Evolutionary conservation across 441 rosid genomes (phyloP).

Genomic region (Adansonia madagascariensis): DNA sequence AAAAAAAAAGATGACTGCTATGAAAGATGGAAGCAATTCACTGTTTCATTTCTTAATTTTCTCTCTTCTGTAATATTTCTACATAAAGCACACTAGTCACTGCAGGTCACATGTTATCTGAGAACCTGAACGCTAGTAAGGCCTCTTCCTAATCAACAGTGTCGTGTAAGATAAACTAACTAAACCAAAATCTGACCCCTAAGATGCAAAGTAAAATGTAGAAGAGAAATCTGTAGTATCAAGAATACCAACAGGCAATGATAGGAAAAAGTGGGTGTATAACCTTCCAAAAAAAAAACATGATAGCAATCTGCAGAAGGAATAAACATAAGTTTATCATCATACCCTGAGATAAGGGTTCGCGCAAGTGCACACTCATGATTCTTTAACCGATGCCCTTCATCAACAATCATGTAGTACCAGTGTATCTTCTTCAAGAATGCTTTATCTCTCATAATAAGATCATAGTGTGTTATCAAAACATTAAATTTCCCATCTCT

Average conservation of each 20-base stretch:
- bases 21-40: neutral
- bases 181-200: neutral
- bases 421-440: constrained; percentile 90
- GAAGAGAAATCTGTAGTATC: constrained; percentile 12
- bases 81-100: neutral
- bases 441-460: constrained; percentile 93
- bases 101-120: neutral
- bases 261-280: neutral
- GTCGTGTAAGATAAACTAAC: neutral
- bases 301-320: neutral
- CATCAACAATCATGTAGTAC: constrained; percentile 96
- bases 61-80: neutral
- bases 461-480: constrained; percentile 93
- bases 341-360: constrained; percentile 85
- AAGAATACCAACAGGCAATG: constrained; percentile 15
- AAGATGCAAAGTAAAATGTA: constrained; percentile 9
- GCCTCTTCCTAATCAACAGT: constrained; percentile 11
- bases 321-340: constrained; percentile 22
- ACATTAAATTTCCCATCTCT: constrained; percentile 78
- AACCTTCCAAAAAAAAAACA: neutral
- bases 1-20: neutral
- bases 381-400: constrained; percentile 99
- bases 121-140: neutral
- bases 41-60: neutral
- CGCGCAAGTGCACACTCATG: constrained; percentile 90